phyloP scores from a whole-genome alignment of 352 stramenopile genomes.

The Globisporangium apiculatum region DNA sequence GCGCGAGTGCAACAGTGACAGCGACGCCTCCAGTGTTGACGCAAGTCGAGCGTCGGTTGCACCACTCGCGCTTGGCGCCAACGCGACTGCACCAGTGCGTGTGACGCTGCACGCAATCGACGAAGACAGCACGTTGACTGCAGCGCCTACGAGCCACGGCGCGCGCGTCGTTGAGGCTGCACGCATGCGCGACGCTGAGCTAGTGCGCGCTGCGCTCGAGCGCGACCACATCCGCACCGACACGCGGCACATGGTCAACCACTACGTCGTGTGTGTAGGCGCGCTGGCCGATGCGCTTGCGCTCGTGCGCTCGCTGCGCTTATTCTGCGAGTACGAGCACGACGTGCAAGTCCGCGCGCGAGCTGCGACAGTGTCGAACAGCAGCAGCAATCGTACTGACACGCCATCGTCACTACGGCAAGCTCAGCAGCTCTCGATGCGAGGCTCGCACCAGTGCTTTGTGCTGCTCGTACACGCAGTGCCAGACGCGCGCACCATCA shows the following conservation, averaged over 20 bases:
- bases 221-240: constrained; percentile 22
- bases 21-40: not conserved
- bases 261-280: constrained; percentile 26
- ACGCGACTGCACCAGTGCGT: not conserved
- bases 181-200: constrained; percentile 10
- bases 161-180: constrained; percentile 2
- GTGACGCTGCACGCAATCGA: constrained; percentile 3
- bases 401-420: not conserved
- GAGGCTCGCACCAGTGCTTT: constrained; percentile 5
- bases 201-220: constrained; percentile 20
- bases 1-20: constrained; percentile 1
- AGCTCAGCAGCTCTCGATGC: constrained; percentile 2
- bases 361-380: not conserved
- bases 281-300: constrained; percentile 7
- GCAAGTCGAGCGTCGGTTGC: not conserved
- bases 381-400: not conserved
- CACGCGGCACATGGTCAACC: constrained; percentile 12
- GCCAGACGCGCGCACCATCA: constrained; percentile 19
- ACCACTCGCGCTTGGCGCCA: not conserved
- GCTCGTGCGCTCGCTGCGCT: constrained; percentile 9
- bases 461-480: constrained; percentile 12
- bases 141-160: not conserved
- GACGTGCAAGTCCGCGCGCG: not conserved
- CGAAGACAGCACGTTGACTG: not conserved
- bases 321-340: constrained; percentile 8